These are phyloP conservation scores for Starmerella bacillaris DNA, from an alignment of 805 yeast species.

Conservation along the genomic window DNA sequence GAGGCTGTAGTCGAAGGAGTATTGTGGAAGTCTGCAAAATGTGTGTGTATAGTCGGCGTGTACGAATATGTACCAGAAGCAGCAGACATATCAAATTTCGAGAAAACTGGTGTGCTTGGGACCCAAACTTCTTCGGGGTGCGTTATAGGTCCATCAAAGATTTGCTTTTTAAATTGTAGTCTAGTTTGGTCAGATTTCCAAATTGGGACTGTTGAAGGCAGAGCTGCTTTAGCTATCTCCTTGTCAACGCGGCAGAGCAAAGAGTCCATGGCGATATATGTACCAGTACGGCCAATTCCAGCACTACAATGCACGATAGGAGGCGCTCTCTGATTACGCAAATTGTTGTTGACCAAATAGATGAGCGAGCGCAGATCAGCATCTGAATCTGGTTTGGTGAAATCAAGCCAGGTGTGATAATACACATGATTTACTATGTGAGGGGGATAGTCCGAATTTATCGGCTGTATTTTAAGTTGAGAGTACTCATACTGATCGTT, in stretches of 20 bases:
- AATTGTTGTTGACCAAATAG: constrained; percentile 29
- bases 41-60: not conserved
- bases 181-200: constrained; percentile 12
- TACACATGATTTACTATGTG: constrained; percentile 43
- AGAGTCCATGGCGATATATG: constrained; percentile 57
- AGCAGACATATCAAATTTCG: constrained; percentile 11
- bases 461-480: constrained; percentile 12
- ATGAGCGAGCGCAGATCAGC: constrained; percentile 36
- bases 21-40: too few species aligned
- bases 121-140: constrained; percentile 2
- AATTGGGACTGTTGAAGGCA: constrained; percentile 13
- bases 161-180: constrained; percentile 10
- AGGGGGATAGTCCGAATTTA: constrained; percentile 9
- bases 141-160: constrained; percentile 12
- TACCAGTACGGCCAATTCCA: constrained; percentile 93
- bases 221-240: constrained; percentile 11
- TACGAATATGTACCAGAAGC: constrained; percentile 3
- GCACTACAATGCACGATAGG: constrained; percentile 83
- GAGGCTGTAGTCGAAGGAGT: not conserved
- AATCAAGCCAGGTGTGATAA: constrained; percentile 67
- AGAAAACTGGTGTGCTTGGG: constrained; percentile 6
- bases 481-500: constrained; percentile 17
- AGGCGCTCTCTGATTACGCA: constrained; percentile 33
- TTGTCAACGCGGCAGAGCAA: constrained; percentile 17
- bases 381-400: constrained; percentile 36